These are phyloP conservation scores for Pulicaria dysenterica DNA, from an alignment of 129 eudicot species.

Conservation along the genomic window DNA sequence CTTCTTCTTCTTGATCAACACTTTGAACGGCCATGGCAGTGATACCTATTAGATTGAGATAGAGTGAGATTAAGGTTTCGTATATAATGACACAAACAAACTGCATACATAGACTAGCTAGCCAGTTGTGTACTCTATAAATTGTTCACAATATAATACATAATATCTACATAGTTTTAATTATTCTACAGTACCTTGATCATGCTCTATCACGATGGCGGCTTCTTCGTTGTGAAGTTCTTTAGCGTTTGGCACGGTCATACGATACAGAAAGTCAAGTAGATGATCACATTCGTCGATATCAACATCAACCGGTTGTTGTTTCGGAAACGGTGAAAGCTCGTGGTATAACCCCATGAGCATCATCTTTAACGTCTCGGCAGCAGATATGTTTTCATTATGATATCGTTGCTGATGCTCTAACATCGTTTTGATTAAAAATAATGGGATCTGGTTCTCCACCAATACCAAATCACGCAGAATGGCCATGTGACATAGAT, in stretches of 20 bases:
- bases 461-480: conserved; percentile 66
- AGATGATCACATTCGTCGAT: conserved; percentile 45
- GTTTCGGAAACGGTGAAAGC: conserved; percentile 54
- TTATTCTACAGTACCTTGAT: neutral
- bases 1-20: conserved; percentile 5
- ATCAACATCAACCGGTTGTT: conserved; percentile 16
- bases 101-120: too few species aligned
- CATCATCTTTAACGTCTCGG: conserved; percentile 35
- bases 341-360: conserved; percentile 43
- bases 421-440: conserved; percentile 44
- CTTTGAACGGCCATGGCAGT: neutral
- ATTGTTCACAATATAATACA: neutral
- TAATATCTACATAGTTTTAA: too few species aligned
- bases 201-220: conserved; percentile 28
- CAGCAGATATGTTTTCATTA: conserved; percentile 22
- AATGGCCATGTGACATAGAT: conserved; percentile 50
- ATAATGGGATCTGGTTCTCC: conserved; percentile 74
- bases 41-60: neutral
- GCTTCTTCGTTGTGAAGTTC: conserved; percentile 23
- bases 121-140: too few species aligned
- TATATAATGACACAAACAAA: too few species aligned
- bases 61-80: too few species aligned
- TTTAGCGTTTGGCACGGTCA: conserved; percentile 47
- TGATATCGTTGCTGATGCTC: conserved; percentile 28
- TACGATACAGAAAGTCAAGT: conserved; percentile 54